phyloP scores from a whole-genome alignment of 148 eudicot species.

The Rhododendron henanense region DNA sequence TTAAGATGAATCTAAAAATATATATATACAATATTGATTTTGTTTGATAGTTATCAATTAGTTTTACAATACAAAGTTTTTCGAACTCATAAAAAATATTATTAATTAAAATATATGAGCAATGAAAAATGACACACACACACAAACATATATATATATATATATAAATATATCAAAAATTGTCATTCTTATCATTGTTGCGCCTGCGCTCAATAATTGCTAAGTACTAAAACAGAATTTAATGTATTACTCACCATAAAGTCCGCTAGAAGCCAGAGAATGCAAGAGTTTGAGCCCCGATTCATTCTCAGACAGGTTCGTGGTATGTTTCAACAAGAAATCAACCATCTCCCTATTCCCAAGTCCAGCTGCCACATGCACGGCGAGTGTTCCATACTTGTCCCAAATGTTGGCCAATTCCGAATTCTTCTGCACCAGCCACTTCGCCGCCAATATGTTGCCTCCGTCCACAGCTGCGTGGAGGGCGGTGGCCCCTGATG shows the following conservation, averaged over 20 bases:
- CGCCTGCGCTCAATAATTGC: no score
- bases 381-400: background rate
- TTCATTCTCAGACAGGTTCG: no score
- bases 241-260: background rate
- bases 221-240: background rate
- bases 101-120: no score
- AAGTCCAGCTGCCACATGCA: background rate
- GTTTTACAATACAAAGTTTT: no score
- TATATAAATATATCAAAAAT: no score
- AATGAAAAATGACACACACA: no score
- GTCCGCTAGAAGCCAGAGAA: background rate
- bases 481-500: background rate
- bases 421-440: background rate
- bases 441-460: background rate
- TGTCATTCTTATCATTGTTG: no score
- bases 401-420: background rate
- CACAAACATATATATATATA: no score
- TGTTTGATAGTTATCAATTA: no score
- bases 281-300: background rate
- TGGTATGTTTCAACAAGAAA: background rate
- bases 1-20: no score
- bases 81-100: no score
- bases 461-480: background rate
- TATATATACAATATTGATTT: no score
- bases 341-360: background rate